Base-by-base conservation (phyloP, 441 rosid species). In the Manihot esculenta region DNA sequence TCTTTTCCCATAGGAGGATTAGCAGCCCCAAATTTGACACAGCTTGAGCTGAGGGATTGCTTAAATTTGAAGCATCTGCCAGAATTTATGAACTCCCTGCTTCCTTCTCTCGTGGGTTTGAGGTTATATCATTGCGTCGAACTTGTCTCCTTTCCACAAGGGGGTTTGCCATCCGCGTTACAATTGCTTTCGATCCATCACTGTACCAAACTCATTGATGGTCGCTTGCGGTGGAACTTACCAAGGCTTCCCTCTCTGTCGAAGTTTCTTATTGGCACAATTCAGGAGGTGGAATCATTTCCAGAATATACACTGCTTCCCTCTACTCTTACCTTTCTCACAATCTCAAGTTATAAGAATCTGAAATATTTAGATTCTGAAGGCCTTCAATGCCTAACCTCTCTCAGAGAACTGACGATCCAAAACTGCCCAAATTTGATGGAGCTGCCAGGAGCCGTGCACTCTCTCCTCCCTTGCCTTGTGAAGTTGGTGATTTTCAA, bases 231-330 rank as follows among this genome's bases (percentile, higher is more conserved):
- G 0, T 82, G 86, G 85, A 75, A 80, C 2, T 53, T 80, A 47
- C 60, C 71, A 20, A 72, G 64, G 48, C 78, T 86, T 10, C 71
- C 74, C 7, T 80, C 79, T 15, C 80, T 86, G 51, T 74, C 72
- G 9, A 69, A 73, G 61, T 75, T 86, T 2, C 76, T 74, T 69
- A 72, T 84, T 23, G 77, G 77, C 62, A 55, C 53, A n/a, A 54
- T 48, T 38, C 30, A 64, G 0, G 78, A 75, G 18, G 47, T 65
- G 54, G 79, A 71, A 26, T 78, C 84, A 66, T 86, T 86, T 69
- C 88, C 88, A 0, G 80, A 79, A 4, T 79, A 79, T 75, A 74
- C 75, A 58, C 75, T 82, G 68, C 72, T 84, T 21, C 88, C 89
- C 30, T 62, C 68, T 12, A 41, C 73, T 14, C 2, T 84, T 54